Percentiles rank a stretch among this genome's conserved stretches.
Conservation (phyloP, 495 filamentous ascomycete species). For the Extremus antarcticus region DNA sequence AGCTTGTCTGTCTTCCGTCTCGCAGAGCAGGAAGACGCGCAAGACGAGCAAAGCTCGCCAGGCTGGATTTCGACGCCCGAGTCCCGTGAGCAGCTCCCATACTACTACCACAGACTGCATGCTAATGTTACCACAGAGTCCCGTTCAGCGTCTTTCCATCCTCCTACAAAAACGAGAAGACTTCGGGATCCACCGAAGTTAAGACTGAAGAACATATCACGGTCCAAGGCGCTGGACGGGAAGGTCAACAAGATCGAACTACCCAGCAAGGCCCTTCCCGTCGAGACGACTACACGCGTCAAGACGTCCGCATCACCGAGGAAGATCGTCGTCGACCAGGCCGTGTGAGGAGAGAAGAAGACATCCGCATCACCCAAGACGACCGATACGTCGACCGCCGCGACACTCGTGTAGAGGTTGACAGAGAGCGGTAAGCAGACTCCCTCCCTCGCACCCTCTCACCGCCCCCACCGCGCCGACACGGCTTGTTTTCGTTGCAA, state of each 20-base stretch:
- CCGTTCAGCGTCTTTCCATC: slow-evolving; percentile 24
- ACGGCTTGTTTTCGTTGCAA: slow-evolving; percentile 16
- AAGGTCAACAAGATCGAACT: slow-evolving; percentile 67
- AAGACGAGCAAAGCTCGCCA: slow-evolving; percentile 7
- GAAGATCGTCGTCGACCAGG: slow-evolving; percentile 19
- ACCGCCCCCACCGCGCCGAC: not conserved
- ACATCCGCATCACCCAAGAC: slow-evolving; percentile 28
- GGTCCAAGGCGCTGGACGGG: slow-evolving; percentile 73
- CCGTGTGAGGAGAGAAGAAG: slow-evolving; percentile 20
- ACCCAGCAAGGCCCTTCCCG: slow-evolving; percentile 52
- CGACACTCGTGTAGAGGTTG: slow-evolving; percentile 41
- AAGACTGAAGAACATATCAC: slow-evolving; percentile 85
- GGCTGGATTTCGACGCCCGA: slow-evolving; percentile 10
- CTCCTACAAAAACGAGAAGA: slow-evolving; percentile 18
- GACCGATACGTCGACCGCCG: slow-evolving; percentile 17
- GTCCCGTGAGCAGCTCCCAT: slow-evolving; percentile 3
- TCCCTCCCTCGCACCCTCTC: not conserved
- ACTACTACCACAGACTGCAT: not conserved
- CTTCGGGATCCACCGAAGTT: slow-evolving; percentile 57
- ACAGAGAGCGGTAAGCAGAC: slow-evolving; percentile 45
- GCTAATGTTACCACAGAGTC: slow-evolving; percentile 6
- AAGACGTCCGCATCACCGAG: slow-evolving; percentile 46
- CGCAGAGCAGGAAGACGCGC: slow-evolving; percentile 1
- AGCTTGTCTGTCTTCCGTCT: slow-evolving; percentile 7
- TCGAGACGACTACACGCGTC: slow-evolving; percentile 46